These are phyloP conservation scores for Hyaloscypha bicolor DNA, from an alignment of 495 filamentous ascomycete genomes.

Conservation along the genomic window DNA sequence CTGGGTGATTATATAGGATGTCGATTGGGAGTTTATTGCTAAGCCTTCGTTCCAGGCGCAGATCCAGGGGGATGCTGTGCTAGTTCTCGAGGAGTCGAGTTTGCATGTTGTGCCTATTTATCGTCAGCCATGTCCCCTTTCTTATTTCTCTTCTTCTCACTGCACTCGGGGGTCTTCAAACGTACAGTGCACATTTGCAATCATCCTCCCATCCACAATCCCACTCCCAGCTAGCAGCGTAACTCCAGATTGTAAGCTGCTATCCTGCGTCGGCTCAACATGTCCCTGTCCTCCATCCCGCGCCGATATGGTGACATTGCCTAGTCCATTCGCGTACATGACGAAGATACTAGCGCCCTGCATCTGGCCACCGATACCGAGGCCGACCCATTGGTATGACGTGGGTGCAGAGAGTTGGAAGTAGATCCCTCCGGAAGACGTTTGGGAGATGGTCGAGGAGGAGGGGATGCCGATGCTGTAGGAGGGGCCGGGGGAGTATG, in stretches of 20 bases:
- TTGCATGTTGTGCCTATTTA: slow-evolving; percentile 51
- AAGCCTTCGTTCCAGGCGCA: slow-evolving; percentile 63
- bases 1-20: slow-evolving; percentile 50
- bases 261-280: slow-evolving; percentile 54
- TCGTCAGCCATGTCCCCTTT: slow-evolving; percentile 49
- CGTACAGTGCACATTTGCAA: slow-evolving; percentile 62
- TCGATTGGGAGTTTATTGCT: slow-evolving; percentile 54
- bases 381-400: slow-evolving; percentile 62
- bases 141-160: slow-evolving; percentile 1
- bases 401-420: slow-evolving; percentile 66
- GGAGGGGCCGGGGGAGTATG: slow-evolving; percentile 22
- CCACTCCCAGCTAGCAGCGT: slow-evolving; percentile 66
- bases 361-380: slow-evolving; percentile 68
- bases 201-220: slow-evolving; percentile 53
- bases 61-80: slow-evolving; percentile 60
- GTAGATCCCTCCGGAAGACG: slow-evolving; percentile 54
- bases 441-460: slow-evolving; percentile 20
- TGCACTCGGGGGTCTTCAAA: neutral
- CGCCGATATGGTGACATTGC: slow-evolving; percentile 69
- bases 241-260: slow-evolving; percentile 41
- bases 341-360: slow-evolving; percentile 67
- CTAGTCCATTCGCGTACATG: slow-evolving; percentile 60
- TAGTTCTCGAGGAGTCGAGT: slow-evolving; percentile 48
- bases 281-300: slow-evolving; percentile 55
- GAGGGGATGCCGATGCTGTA: slow-evolving; percentile 29